Evolutionary conservation across 2,329 filamentous ascomycete genomes (phyloP).

Genomic region (Neopestalotiopsis clavispora): DNA sequence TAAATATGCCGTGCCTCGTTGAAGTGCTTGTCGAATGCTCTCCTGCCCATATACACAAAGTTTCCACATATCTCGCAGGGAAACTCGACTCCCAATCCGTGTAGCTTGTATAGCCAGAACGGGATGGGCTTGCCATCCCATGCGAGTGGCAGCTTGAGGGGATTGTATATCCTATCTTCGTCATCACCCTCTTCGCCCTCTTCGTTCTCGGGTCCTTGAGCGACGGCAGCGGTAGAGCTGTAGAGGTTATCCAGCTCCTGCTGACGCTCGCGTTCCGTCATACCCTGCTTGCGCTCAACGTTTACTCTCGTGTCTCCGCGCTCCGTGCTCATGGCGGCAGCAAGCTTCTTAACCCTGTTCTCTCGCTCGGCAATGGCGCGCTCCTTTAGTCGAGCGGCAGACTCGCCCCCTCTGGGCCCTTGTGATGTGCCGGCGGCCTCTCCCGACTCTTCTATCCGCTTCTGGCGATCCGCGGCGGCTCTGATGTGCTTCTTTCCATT

Average conservation of each 20-base stretch:
- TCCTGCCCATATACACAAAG: slow-evolving; percentile 96
- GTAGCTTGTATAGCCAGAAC: slow-evolving; percentile 97
- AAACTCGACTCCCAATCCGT: slow-evolving; percentile 93
- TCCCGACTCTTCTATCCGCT: slow-evolving; percentile 46
- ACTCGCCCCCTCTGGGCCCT: slow-evolving; percentile 35
- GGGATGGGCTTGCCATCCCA: slow-evolving; percentile 99
- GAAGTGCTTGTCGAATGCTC: slow-evolving; percentile 98
- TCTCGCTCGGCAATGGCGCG: slow-evolving; percentile 90
- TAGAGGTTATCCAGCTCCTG: slow-evolving; percentile 91
- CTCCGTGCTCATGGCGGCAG: slow-evolving; percentile 83
- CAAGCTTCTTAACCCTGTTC: slow-evolving; percentile 78
- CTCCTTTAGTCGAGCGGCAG: slow-evolving; percentile 75
- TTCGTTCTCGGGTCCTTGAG: slow-evolving; percentile 48
- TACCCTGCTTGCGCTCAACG: slow-evolving; percentile 93
- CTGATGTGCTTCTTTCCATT: slow-evolving; percentile 92
- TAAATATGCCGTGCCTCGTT: slow-evolving; percentile 93
- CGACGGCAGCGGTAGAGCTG: slow-evolving; percentile 51
- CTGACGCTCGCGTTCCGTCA: slow-evolving; percentile 95
- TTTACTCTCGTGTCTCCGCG: slow-evolving; percentile 90
- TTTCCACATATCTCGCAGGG: slow-evolving; percentile 97
- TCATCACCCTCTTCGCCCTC: slow-evolving; percentile 75
- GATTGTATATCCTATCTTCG: slow-evolving; percentile 94
- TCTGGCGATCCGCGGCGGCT: slow-evolving; percentile 70
- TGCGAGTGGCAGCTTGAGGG: slow-evolving; percentile 89
- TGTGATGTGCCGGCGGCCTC: slow-evolving; percentile 32